phyloP scores from a whole-genome alignment of 2,329 filamentous ascomycete species.

The Coniochaeta sp. region DNA sequence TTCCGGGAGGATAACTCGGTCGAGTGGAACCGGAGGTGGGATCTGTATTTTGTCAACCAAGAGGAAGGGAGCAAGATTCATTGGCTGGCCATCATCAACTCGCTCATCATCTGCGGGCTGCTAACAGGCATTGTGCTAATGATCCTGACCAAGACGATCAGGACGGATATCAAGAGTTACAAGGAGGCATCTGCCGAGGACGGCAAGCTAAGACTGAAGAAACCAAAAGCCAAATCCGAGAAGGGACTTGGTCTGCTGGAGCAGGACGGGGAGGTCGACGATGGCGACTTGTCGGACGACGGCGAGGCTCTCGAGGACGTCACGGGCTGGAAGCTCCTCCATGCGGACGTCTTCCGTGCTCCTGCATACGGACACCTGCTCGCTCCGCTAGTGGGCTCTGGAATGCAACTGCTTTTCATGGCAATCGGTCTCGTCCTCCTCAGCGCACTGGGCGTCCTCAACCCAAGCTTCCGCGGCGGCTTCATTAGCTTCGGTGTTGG shows the following conservation, averaged over 20 bases:
- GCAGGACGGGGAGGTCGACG: slow-evolving; percentile 43
- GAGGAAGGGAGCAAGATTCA: slow-evolving; percentile 76
- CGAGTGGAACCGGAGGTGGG: slow-evolving; percentile 82
- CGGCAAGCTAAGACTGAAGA: slow-evolving; percentile 50
- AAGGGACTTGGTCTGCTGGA: slow-evolving; percentile 56
- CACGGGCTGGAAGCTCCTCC: slow-evolving; percentile 81
- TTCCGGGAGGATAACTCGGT: slow-evolving; percentile 75
- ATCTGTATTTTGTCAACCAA: slow-evolving; percentile 84
- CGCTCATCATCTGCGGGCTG: slow-evolving; percentile 72
- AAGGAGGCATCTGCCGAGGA: slow-evolving; percentile 61
- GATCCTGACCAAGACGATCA: slow-evolving; percentile 71
- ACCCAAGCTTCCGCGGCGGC: slow-evolving; percentile 83
- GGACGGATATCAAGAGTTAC: slow-evolving; percentile 70
- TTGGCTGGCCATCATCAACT: slow-evolving; percentile 85
- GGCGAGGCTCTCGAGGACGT: slow-evolving; percentile 65
- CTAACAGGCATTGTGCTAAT: slow-evolving; percentile 74
- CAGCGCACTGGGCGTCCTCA: slow-evolving; percentile 70
- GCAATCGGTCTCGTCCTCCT: slow-evolving; percentile 63
- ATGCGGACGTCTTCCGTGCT: slow-evolving; percentile 77
- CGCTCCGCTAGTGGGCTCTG: slow-evolving; percentile 75
- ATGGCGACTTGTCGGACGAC: slow-evolving; percentile 53
- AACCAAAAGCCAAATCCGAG: slow-evolving; percentile 35
- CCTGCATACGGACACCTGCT: slow-evolving; percentile 65
- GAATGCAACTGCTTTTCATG: slow-evolving; percentile 83
- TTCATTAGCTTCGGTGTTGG: slow-evolving; percentile 80